Conservation (phyloP, 83 land plant genomes). For the Picea engelmannii region DNA sequence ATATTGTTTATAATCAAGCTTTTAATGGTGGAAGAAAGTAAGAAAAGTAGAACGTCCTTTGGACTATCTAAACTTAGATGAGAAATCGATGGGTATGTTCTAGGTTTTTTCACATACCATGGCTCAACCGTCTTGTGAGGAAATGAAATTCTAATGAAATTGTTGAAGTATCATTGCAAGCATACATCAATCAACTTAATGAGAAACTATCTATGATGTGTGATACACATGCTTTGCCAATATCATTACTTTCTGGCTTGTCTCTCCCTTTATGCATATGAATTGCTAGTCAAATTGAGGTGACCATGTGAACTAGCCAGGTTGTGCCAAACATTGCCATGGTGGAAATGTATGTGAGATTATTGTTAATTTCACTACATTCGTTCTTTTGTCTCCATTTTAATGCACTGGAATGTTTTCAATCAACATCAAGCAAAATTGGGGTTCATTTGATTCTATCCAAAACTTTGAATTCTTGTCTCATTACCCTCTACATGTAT, state of each 20-base stretch:
- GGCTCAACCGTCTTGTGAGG: slow-evolving; percentile 94
- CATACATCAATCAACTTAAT: slow-evolving; percentile 55
- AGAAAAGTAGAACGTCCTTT: slow-evolving; percentile 75
- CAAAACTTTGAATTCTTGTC: no score
- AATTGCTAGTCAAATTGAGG: slow-evolving; percentile 79
- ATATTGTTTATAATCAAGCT: no score
- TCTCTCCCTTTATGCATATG: slow-evolving; percentile 78
- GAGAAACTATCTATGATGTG: slow-evolving; percentile 75
- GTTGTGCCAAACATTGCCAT: slow-evolving; percentile 91
- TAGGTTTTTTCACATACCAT: slow-evolving; percentile 97
- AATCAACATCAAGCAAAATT: no score
- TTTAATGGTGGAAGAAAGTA: no score
- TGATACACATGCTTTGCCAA: slow-evolving; percentile 85
- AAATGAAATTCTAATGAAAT: slow-evolving; percentile 74
- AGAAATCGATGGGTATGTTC: slow-evolving; percentile 94
- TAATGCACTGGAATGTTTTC: slow-evolving; percentile 21
- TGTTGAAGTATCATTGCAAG: slow-evolving; percentile 51
- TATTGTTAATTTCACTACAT: slow-evolving; percentile 84
- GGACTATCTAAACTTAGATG: slow-evolving; percentile 88
- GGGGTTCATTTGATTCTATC: no score
- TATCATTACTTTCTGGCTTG: slow-evolving; percentile 83
- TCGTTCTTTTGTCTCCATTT: slow-evolving; percentile 87
- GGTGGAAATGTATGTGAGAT: slow-evolving; percentile 91
- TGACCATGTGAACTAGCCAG: slow-evolving; percentile 90
- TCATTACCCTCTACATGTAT: no score